phyloP scores from a whole-genome alignment of 129 eudicot species.

The Helianthus tuberosus region DNA sequence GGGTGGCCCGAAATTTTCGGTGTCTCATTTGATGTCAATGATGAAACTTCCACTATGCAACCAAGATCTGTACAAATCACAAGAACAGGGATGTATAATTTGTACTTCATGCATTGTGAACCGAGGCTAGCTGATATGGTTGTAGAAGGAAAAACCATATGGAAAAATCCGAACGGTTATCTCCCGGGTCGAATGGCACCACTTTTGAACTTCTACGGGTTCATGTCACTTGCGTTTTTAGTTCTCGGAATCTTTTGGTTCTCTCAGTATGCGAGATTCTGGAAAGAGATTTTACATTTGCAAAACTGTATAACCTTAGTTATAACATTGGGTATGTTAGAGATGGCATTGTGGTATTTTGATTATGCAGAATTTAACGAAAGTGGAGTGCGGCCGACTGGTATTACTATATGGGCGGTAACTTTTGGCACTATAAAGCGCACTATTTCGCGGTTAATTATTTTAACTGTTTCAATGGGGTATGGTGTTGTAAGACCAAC shows the following conservation, averaged over 20 bases:
- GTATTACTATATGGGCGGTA: constrained; percentile 93
- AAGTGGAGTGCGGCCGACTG: constrained; percentile 85
- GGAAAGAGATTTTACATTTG: constrained; percentile 92
- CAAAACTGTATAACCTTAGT: constrained; percentile 93
- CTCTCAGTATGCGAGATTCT: constrained; percentile 95
- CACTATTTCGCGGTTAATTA: constrained; percentile 78
- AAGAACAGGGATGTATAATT: constrained; percentile 93
- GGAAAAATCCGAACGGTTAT: constrained; percentile 97
- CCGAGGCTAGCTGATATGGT: constrained; percentile 57
- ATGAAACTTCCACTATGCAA: constrained; percentile 50
- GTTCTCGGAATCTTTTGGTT: constrained; percentile 93
- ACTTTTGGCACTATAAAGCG: constrained; percentile 93
- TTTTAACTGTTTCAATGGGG: constrained; percentile 95
- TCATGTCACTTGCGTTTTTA: constrained; percentile 92
- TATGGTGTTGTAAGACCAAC: constrained; percentile 99
- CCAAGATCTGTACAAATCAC: constrained; percentile 72
- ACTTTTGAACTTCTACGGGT: constrained; percentile 87
- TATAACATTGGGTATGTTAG: constrained; percentile 95
- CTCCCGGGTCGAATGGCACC: constrained; percentile 99
- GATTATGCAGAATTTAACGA: constrained; percentile 96
- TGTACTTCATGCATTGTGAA: constrained; percentile 96
- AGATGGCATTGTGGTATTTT: constrained; percentile 98
- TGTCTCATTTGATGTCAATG: constrained; percentile 61
- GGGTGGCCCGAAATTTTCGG: constrained; percentile 94
- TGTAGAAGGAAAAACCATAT: constrained; percentile 83